Percentiles rank a stretch among this genome's conserved stretches.
These are phyloP conservation scores for Quercus glauca DNA, from an alignment of 306 rosid genomes.

Conservation along the genomic window DNA sequence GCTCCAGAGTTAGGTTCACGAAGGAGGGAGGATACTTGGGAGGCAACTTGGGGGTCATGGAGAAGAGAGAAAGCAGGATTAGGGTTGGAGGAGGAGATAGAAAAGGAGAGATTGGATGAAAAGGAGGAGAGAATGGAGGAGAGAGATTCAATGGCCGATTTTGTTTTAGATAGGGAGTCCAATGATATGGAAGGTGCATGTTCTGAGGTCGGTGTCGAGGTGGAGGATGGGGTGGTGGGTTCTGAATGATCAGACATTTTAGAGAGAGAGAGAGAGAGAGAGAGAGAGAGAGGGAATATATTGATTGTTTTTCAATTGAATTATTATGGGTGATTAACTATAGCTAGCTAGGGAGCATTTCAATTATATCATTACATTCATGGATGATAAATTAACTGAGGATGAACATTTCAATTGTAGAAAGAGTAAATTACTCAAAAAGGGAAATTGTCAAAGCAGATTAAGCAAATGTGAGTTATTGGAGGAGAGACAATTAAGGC, in stretches of 20 bases:
- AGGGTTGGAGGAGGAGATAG: conserved; percentile 7
- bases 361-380: neutral
- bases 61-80: conserved; percentile 43
- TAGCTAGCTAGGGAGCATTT: too few species aligned
- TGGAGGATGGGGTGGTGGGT: neutral
- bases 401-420: neutral
- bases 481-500: neutral
- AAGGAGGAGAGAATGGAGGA: conserved; percentile 46
- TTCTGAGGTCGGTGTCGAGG: neutral
- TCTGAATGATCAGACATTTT: conserved; percentile 24
- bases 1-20: conserved; percentile 61
- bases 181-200: neutral
- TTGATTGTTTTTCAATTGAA: too few species aligned
- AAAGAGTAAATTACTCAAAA: neutral
- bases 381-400: conserved; percentile 21
- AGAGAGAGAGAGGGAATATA: neutral
- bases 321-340: too few species aligned
- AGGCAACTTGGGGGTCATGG: conserved; percentile 31
- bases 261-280: neutral
- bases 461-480: neutral
- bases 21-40: conserved; percentile 59
- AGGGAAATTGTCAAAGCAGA: neutral
- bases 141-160: conserved; percentile 48
- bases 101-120: conserved; percentile 13
- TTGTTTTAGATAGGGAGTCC: conserved; percentile 12